Base-by-base conservation (phyloP, 2,329 filamentous ascomycete genomes). In the Arachnopeziza araneosa region DNA sequence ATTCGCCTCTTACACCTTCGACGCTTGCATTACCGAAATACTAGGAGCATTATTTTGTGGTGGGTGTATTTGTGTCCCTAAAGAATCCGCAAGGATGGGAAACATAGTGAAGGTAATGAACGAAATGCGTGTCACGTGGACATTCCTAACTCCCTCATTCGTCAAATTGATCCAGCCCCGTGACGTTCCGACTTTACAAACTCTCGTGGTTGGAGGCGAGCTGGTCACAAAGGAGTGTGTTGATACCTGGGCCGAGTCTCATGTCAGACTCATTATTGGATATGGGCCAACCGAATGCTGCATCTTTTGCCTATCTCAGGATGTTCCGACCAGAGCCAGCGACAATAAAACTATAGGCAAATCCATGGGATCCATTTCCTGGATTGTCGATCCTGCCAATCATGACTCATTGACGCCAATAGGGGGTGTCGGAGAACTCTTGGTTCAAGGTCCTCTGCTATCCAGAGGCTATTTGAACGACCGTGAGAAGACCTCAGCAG, bases 201-300 rank as follows among this genome's bases (percentile, higher is more conserved):
- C 77, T 95, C 0, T 76, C 95, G 30, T 96, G 90, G 0, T 96
- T 95, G 66, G 91, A 90, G 74, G 96, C n/a, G n/a, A 95, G 91
- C 81, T 96, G 50, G 95, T 87, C 9, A 78, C 80, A 51, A 81
- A 82, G 76, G 82, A 24, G 70, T 75, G 61, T 14, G 66, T 75
- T n/a, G 56, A 67, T 69, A 6, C 72, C 66, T 50, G 49, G 49
- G 19, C 19, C 6, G 19, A n/a, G n/a, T n/a, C n/a, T n/a, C 6
- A 50, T 6, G 6, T 50, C 7, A 8, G 22, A 8, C 6, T 77
- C 75, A 74, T 72, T 72, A 32, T 7, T 14, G 14, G 19, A 0
- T 96, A 96, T 70, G 92, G 91, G 0, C 92, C 92, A 1, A 96
- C 91, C 0, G 91, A 96, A 36, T 48, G n/a, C 23, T n/a, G 23